phyloP scores from a whole-genome alignment of 768 basidiomycete species.

The Hericium rajendrae region DNA sequence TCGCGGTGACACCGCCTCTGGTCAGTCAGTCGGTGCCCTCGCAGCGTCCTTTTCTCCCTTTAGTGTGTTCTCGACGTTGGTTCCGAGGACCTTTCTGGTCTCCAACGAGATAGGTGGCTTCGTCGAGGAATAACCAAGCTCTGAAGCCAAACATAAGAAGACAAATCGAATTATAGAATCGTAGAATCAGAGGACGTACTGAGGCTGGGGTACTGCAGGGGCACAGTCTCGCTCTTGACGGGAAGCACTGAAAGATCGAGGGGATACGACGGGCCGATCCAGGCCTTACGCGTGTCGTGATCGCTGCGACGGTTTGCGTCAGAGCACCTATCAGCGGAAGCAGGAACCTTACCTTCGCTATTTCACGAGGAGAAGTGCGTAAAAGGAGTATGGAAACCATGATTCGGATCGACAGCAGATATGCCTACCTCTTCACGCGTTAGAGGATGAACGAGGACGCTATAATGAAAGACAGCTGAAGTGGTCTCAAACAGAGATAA shows the following conservation, averaged over 20 bases:
- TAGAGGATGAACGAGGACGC: constrained; percentile 66
- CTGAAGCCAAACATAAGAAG: constrained; percentile 24
- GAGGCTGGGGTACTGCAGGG: constrained; percentile 52
- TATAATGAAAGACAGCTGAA: constrained; percentile 18
- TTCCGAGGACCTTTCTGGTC: constrained; percentile 51
- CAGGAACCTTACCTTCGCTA: constrained; percentile 39
- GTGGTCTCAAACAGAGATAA: not conserved
- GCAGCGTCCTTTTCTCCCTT: constrained; percentile 60
- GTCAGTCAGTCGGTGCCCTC: constrained; percentile 26
- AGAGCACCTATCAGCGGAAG: too few relatives aligned
- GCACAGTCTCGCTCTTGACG: constrained; percentile 40
- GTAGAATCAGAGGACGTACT: constrained; percentile 5
- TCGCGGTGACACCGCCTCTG: not conserved
- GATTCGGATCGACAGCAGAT: not conserved
- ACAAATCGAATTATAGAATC: not conserved
- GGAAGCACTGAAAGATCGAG: constrained; percentile 53
- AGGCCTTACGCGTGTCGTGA: constrained; percentile 59
- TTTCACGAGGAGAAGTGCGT: not conserved
- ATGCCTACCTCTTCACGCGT: constrained; percentile 56
- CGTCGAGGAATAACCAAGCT: constrained; percentile 59
- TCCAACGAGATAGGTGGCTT: constrained; percentile 42
- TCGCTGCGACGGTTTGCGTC: constrained; percentile 33
- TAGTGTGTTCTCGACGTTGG: constrained; percentile 49
- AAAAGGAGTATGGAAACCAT: not conserved
- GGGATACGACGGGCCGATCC: constrained; percentile 66